Conservation (phyloP, 2,329 filamentous ascomycete genomes). For the Botrytis elliptica region DNA sequence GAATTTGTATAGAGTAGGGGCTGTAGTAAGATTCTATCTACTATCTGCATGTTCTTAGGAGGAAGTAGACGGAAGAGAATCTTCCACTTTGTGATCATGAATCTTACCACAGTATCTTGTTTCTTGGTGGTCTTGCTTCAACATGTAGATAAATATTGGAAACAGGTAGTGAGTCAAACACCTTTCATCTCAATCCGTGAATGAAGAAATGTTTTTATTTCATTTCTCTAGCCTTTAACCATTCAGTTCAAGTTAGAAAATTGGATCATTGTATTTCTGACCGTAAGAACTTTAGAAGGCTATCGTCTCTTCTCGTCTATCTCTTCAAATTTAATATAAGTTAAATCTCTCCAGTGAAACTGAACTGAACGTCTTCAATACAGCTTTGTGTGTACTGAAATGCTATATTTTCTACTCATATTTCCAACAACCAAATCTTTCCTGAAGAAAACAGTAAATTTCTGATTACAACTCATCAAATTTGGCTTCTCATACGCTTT, state of each 20-base stretch:
- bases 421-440: no score
- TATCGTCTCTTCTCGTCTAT: not conserved
- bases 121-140: not conserved
- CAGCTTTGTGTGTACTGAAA: not conserved
- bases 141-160: not conserved
- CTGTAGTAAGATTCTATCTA: not conserved
- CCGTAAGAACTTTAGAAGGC: rapidly evolving
- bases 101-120: no score
- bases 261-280: not conserved
- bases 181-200: not conserved
- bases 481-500: not conserved
- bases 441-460: rapidly evolving
- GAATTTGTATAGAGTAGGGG: not conserved
- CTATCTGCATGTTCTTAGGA: not conserved
- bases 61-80: not conserved
- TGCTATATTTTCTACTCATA: no score
- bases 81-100: not conserved
- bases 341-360: no score
- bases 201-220: not conserved
- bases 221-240: not conserved
- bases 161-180: not conserved
- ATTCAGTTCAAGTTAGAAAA: not conserved
- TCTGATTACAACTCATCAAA: not conserved
- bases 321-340: not conserved
- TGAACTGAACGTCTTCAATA: rapidly evolving